These are phyloP conservation scores for Chalaropsis ovoidea DNA, from an alignment of 2,329 filamentous ascomycete genomes.

Conservation along the genomic window DNA sequence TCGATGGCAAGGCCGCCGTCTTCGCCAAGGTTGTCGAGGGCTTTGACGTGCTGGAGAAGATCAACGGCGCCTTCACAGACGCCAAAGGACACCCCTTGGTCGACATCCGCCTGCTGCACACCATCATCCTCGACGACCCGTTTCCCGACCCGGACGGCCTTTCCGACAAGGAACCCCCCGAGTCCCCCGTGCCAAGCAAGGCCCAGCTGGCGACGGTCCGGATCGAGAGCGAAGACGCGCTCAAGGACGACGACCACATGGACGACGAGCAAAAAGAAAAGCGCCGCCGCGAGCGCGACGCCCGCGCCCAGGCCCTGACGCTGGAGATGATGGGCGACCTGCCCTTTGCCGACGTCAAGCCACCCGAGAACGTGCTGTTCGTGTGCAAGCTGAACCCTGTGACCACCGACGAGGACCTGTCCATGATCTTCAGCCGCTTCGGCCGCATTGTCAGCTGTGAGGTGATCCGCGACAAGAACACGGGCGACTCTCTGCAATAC, in stretches of 20 bases:
- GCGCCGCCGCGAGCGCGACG: slow-evolving; percentile 75
- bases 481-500: slow-evolving; percentile 90
- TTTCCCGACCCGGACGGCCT: slow-evolving; percentile 73
- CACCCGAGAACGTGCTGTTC: slow-evolving; percentile 93
- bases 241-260: slow-evolving; percentile 58
- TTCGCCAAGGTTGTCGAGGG: slow-evolving; percentile 95
- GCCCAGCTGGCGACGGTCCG: slow-evolving; percentile 84
- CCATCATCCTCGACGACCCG: slow-evolving; percentile 82
- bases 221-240: slow-evolving; percentile 77
- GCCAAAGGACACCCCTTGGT: slow-evolving; percentile 77
- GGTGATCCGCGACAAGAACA: slow-evolving; percentile 87
- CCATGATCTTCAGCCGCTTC: slow-evolving; percentile 94
- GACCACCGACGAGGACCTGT: slow-evolving; percentile 84
- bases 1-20: slow-evolving; percentile 88
- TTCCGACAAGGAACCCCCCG: slow-evolving; percentile 52
- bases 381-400: slow-evolving; percentile 98
- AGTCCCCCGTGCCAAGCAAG: slow-evolving; percentile 70
- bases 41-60: slow-evolving; percentile 85
- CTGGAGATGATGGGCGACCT: slow-evolving; percentile 97
- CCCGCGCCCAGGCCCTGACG: slow-evolving; percentile 84
- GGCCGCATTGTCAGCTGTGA: slow-evolving; percentile 92
- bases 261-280: slow-evolving; percentile 76
- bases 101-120: slow-evolving; percentile 90
- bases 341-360: slow-evolving; percentile 93
- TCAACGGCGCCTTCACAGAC: slow-evolving; percentile 83